Evolutionary conservation across 2,329 filamentous ascomycete genomes (phyloP).

Genomic region (Didymella glomerata): DNA sequence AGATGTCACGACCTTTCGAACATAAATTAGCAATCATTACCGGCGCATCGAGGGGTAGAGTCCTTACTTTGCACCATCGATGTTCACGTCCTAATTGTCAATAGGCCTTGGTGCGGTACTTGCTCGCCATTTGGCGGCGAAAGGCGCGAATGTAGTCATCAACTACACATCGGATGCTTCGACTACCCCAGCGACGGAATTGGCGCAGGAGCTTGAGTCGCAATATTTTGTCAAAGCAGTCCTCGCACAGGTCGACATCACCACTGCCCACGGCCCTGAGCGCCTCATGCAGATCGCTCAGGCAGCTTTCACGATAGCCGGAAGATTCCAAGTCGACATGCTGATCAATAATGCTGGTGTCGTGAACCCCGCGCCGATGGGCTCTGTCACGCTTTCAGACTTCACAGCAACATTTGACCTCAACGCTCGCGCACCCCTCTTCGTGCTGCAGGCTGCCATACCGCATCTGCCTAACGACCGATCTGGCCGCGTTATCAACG

Average conservation of each 20-base stretch:
- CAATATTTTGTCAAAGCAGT: slow-evolving; percentile 66
- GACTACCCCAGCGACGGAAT: slow-evolving; percentile 55
- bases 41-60: slow-evolving; percentile 74
- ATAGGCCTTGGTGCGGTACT: slow-evolving; percentile 74
- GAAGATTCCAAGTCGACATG: not conserved
- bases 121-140: slow-evolving; percentile 73
- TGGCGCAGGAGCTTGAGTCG: slow-evolving; percentile 62
- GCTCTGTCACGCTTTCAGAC: slow-evolving; percentile 59
- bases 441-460: not conserved
- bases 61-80: too few species aligned
- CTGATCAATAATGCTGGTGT: not conserved
- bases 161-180: slow-evolving; percentile 73
- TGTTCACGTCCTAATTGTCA: not conserved
- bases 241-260: slow-evolving; percentile 73
- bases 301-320: slow-evolving; percentile 61
- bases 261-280: slow-evolving; percentile 63
- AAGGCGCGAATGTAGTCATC: slow-evolving; percentile 72
- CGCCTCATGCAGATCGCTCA: slow-evolving; percentile 64
- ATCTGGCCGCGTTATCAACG: slow-evolving; percentile 67
- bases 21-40: slow-evolving; percentile 80
- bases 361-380: slow-evolving; percentile 66
- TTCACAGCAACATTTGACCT: slow-evolving; percentile 44
- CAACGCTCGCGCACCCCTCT: not conserved
- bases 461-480: slow-evolving; percentile 33
- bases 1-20: slow-evolving; percentile 52